Percentiles rank a stretch among this genome's conserved stretches.
phyloP scores from a whole-genome alignment of 805 yeast genomes.

The Schwanniomyces polymorphus region DNA sequence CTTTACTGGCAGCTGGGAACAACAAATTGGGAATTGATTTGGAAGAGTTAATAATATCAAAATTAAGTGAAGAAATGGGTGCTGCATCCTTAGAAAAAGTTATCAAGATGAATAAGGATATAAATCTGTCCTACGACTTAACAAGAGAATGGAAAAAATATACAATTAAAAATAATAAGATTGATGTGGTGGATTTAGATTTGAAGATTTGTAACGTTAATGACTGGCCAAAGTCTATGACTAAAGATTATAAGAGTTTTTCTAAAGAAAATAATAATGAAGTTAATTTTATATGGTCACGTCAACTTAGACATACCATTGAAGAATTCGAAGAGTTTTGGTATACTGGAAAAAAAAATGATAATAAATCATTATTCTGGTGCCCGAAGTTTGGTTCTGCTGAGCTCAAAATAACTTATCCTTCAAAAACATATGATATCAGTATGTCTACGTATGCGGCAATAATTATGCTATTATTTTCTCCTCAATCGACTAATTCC shows the following conservation, averaged over 20 bases:
- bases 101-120: constrained; percentile 86
- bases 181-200: constrained; percentile 31
- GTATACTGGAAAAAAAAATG: constrained; percentile 38
- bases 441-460: constrained; percentile 81
- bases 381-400: constrained; percentile 81
- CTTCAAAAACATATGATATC: constrained; percentile 70
- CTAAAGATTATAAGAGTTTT: constrained; percentile 39
- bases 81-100: constrained; percentile 74
- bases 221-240: constrained; percentile 49
- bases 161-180: constrained; percentile 6
- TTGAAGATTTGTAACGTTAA: constrained; percentile 43
- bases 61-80: constrained; percentile 75
- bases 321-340: constrained; percentile 41
- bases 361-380: constrained; percentile 58
- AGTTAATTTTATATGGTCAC: constrained; percentile 37
- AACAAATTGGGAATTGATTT: constrained; percentile 51
- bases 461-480: constrained; percentile 72
- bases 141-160: constrained; percentile 39
- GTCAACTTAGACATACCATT: constrained; percentile 35
- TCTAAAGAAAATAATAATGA: constrained; percentile 18
- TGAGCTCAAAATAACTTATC: constrained; percentile 72
- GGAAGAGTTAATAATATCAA: constrained; percentile 67
- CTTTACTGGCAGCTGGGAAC: constrained; percentile 19
- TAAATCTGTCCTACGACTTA: constrained; percentile 45
- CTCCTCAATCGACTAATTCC: constrained; percentile 35